Base-by-base conservation (phyloP, 257 asterid genomes). In the Nicotiana obtusifolia region DNA sequence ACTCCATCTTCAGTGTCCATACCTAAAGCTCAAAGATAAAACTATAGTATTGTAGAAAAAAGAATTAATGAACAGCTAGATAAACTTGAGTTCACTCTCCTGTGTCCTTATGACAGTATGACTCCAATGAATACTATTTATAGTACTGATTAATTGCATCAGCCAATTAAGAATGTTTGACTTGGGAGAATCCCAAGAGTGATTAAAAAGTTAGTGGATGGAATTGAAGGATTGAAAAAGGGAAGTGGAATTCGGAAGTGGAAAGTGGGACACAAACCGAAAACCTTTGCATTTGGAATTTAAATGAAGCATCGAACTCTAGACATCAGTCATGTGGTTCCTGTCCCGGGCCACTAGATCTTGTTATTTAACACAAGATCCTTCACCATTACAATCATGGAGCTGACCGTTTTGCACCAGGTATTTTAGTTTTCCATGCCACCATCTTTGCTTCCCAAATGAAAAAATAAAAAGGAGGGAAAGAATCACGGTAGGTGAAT, bases 1-100 rank as follows among this genome's bases (percentile, higher is more conserved):
- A 81, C 77, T 52, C 87, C 90, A 80, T 90, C 95, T 86, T 92
- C 97, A 30, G 82, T 71, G 41, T 87, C 93, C 92, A 89, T 88
- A 44, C 57, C 56, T 82, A 20, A 77, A 16, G 30, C 66, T 52
- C 62, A 66, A 13, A 41, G 73, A 17, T 77, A 66, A 69, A 77
- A 68, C n/a, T 13, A 44, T 33, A 47, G 56, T 28, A 35, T 54
- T 76, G 3, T 64, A 44, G 24, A n/a, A 65, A 16, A 65, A 65
- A 31, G 41, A 60, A 44, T 5, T 24, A 22, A 44, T 71, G 7
- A 78, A 37, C 19, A 78, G 41, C 61, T 22, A 41, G 80, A 76
- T 60, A 64, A 80, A 61, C 41, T 31, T 44, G 81, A 26, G 64
- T 26, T 53, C 41, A 13, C 49, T 67, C 35, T 7, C 28, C 67